phyloP scores from a whole-genome alignment of 352 stramenopile species.

The Pythium guiyangense region DNA sequence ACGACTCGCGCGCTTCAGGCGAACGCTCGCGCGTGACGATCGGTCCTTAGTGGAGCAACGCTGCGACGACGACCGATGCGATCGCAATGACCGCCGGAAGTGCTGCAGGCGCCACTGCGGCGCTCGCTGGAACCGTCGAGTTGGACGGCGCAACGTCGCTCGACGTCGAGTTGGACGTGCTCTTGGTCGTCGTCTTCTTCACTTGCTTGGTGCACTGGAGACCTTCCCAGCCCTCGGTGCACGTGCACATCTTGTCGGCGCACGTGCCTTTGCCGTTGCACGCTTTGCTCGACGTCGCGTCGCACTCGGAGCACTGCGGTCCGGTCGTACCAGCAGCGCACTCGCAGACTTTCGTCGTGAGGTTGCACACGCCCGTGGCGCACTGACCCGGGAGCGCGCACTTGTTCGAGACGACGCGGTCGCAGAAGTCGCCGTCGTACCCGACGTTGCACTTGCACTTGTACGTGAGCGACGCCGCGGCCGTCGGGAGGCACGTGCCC shows the following conservation, averaged over 20 bases:
- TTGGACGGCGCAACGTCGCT: conserved; percentile 4
- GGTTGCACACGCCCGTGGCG: conserved; percentile 59
- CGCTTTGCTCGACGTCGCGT: conserved; percentile 43
- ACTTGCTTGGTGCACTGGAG: conserved; percentile 66
- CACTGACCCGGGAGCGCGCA: conserved; percentile 70
- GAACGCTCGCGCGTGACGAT: background rate
- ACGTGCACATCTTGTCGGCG: conserved; percentile 45
- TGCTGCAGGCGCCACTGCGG: conserved; percentile 15
- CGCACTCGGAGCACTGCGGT: conserved; percentile 68
- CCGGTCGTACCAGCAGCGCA: conserved; percentile 62
- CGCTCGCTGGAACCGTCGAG: conserved; percentile 16
- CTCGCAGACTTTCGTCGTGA: conserved; percentile 59
- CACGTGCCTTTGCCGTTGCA: conserved; percentile 65
- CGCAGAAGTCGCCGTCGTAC: conserved; percentile 59
- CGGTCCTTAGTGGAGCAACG: conserved; percentile 9
- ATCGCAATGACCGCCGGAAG: conserved; percentile 25
- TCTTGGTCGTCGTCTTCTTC: conserved; percentile 31
- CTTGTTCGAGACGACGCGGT: conserved; percentile 66
- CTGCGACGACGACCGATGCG: conserved; percentile 26
- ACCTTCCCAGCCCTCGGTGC: conserved; percentile 51
- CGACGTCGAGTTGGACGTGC: conserved; percentile 10
- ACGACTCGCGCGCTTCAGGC: background rate
- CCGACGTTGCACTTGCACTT: conserved; percentile 69
- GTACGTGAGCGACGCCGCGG: conserved; percentile 40
- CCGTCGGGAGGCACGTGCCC: conserved; percentile 51